Percentiles rank a stretch among this genome's conserved stretches.
Conservation (phyloP, 2,329 filamentous ascomycete genomes). For the Graphium sp. region DNA sequence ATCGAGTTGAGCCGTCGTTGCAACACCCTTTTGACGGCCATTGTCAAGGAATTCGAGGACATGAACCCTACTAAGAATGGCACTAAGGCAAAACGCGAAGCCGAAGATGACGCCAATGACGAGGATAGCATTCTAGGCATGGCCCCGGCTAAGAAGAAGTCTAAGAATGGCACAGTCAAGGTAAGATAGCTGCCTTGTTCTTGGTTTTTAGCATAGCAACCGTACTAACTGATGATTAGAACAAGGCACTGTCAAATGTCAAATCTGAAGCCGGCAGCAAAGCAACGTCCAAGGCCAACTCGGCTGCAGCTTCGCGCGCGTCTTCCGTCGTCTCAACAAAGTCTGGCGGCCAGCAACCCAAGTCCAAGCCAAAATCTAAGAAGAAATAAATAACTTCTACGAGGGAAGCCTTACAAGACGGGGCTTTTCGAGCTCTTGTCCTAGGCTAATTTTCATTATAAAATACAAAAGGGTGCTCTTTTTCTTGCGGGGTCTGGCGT, state of each 20-base stretch:
- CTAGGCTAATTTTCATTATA: too few relatives aligned
- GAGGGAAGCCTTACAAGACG: too few relatives aligned
- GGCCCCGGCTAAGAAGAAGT: slow-evolving; percentile 86
- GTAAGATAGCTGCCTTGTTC: slow-evolving; percentile 29
- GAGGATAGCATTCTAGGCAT: slow-evolving; percentile 66
- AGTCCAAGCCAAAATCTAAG: slow-evolving; percentile 27
- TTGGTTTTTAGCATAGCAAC: neutral
- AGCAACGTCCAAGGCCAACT: slow-evolving; percentile 67
- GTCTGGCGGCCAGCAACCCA: slow-evolving; percentile 22
- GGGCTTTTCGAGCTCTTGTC: too few relatives aligned
- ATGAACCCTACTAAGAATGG: slow-evolving; percentile 40
- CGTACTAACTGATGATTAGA: slow-evolving; percentile 33
- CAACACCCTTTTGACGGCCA: slow-evolving; percentile 84
- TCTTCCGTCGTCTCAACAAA: slow-evolving; percentile 72
- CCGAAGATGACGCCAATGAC: slow-evolving; percentile 69
- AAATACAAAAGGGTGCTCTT: too few relatives aligned
- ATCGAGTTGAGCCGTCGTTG: slow-evolving; percentile 85
- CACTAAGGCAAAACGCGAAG: slow-evolving; percentile 53
- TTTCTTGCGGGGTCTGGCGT: too few relatives aligned
- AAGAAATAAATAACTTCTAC: slow-evolving; percentile 27
- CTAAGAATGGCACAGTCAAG: slow-evolving; percentile 77
- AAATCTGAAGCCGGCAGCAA: slow-evolving; percentile 51
- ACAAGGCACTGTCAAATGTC: slow-evolving; percentile 81
- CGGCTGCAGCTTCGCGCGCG: slow-evolving; percentile 64
- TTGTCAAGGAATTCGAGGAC: slow-evolving; percentile 86